Evolutionary conservation across 176 grass and related monocot genomes (phyloP).

Genomic region (Bonia amplexicaulis): DNA sequence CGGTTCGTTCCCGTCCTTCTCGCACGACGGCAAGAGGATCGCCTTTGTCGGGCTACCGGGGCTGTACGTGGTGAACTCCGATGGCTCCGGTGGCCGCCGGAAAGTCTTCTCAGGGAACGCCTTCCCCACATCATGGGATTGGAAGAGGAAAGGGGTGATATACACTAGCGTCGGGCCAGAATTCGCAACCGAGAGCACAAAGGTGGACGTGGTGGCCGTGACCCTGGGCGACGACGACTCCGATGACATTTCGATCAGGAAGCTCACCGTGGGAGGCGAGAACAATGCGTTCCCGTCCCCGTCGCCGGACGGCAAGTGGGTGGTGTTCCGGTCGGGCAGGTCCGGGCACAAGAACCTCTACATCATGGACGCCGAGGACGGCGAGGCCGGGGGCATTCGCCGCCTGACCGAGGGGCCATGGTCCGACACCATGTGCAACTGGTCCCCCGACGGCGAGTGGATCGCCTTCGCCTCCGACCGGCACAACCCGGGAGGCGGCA

Average conservation of each 20-base stretch:
- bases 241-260: constrained; percentile 40
- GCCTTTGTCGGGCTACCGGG: constrained; percentile 77
- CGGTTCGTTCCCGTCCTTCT: constrained; percentile 83
- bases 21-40: constrained; percentile 65
- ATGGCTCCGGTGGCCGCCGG: constrained; percentile 48
- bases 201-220: constrained; percentile 74
- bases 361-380: constrained; percentile 68
- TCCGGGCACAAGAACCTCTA: constrained; percentile 89
- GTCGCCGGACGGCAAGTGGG: constrained; percentile 83
- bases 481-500: constrained; percentile 58
- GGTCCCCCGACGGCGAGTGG: constrained; percentile 90
- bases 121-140: constrained; percentile 80
- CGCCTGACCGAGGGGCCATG: constrained; percentile 71
- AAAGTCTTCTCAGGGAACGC: constrained; percentile 63
- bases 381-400: constrained; percentile 53
- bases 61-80: constrained; percentile 70
- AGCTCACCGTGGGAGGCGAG: constrained; percentile 46
- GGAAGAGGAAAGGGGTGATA: constrained; percentile 73
- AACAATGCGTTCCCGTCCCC: constrained; percentile 93
- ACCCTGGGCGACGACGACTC: constrained; percentile 26
- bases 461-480: constrained; percentile 87
- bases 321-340: constrained; percentile 79
- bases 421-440: constrained; percentile 95
- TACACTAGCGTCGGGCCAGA: constrained; percentile 71
- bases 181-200: constrained; percentile 58